Percentiles rank a stretch among this genome's conserved stretches.
Conservation (phyloP, 352 stramenopile species). For the Globisporangium polare region DNA sequence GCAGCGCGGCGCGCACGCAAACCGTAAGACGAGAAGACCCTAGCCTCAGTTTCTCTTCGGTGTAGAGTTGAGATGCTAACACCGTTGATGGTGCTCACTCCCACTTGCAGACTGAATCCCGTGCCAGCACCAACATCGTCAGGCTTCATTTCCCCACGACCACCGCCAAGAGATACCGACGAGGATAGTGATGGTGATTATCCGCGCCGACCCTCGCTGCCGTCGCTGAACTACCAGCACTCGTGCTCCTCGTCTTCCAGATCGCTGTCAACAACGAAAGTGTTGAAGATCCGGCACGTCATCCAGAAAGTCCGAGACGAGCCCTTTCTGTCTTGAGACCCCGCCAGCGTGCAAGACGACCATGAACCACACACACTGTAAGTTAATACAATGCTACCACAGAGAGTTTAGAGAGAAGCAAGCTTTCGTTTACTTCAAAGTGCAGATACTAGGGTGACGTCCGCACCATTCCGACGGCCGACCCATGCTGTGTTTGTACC, state of each 20-base stretch:
- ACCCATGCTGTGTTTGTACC: too few relatives aligned
- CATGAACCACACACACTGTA: too few relatives aligned
- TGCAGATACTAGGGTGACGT: too few relatives aligned
- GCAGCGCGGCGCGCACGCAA: slow-evolving; percentile 18
- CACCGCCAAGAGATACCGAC: neutral
- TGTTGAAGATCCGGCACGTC: slow-evolving; percentile 65
- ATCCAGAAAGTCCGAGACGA: slow-evolving; percentile 74
- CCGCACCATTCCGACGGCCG: too few relatives aligned
- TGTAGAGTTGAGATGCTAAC: neutral
- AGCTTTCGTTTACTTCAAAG: too few relatives aligned
- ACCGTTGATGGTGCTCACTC: neutral
- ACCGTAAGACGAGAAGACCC: slow-evolving; percentile 16
- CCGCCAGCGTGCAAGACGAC: neutral
- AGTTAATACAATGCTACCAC: too few relatives aligned
- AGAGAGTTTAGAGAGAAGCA: too few relatives aligned
- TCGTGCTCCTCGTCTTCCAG: slow-evolving; percentile 6
- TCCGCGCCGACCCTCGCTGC: neutral
- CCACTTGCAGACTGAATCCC: neutral
- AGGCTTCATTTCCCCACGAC: neutral
- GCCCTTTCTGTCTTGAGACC: slow-evolving; percentile 27
- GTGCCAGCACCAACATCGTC: slow-evolving; percentile 7
- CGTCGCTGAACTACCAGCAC: slow-evolving; percentile 7
- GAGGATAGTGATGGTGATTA: neutral
- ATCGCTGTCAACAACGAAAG: slow-evolving; percentile 24
- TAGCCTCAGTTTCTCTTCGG: too few relatives aligned